Percentiles rank a stretch among this genome's conserved stretches.
phyloP scores from a whole-genome alignment of 2,329 filamentous ascomycete genomes.

The Diaporthe vexans region DNA sequence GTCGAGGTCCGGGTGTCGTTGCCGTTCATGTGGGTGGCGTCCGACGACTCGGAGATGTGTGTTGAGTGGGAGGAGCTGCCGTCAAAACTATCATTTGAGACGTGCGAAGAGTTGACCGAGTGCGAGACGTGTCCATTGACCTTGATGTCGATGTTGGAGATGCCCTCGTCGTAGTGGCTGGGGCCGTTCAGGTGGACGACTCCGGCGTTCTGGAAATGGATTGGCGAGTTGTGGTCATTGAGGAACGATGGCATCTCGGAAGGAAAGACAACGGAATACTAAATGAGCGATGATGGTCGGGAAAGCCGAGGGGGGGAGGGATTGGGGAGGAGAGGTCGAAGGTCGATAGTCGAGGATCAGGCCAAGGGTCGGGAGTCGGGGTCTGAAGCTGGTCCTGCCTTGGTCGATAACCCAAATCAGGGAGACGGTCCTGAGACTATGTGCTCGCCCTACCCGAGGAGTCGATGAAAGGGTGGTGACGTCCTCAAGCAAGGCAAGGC shows the following conservation, averaged over 20 bases:
- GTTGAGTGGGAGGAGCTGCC: conserved; percentile 67
- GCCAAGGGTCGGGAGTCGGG: conserved; percentile 6
- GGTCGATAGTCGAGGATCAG: conserved; percentile 20
- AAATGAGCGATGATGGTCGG: conserved; percentile 37
- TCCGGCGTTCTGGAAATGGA: conserved; percentile 58
- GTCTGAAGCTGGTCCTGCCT: not conserved
- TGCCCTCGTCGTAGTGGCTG: conserved; percentile 50
- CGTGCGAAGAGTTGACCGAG: conserved; percentile 55
- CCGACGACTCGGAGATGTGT: conserved; percentile 64
- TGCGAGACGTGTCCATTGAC: conserved; percentile 52
- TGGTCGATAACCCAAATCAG: not conserved
- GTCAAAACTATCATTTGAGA: conserved; percentile 67
- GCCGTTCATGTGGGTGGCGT: conserved; percentile 59
- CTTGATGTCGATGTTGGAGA: conserved; percentile 47
- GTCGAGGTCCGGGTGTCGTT: conserved; percentile 51
- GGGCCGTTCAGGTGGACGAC: conserved; percentile 60
- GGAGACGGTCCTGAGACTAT: conserved; percentile 1
- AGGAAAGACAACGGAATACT: conserved; percentile 32
- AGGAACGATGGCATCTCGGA: conserved; percentile 67
- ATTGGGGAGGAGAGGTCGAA: not conserved
- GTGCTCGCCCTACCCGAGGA: conserved; percentile 37
- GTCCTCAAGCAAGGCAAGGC: conserved; percentile 34
- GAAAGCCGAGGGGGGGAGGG: not conserved
- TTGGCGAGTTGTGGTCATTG: conserved; percentile 60
- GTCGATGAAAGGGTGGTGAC: conserved; percentile 30